phyloP scores from a whole-genome alignment of 768 basidiomycete species.

The Mycena vulgaris region DNA sequence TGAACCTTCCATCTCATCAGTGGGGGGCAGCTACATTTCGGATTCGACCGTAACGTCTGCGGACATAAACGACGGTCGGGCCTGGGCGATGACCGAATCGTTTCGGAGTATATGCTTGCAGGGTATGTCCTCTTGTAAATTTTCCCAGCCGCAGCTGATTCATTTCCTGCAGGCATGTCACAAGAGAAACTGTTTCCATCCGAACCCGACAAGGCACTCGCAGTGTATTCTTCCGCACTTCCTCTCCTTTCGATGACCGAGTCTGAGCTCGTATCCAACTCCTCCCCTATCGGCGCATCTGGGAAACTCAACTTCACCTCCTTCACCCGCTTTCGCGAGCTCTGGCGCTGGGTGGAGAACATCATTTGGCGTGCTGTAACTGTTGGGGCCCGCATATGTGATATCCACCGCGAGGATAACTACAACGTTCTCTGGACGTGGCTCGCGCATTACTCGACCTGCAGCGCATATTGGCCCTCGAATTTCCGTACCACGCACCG shows the following conservation, averaged over 20 bases:
- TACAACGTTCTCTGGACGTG: constrained; percentile 71
- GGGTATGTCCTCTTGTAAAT: constrained; percentile 61
- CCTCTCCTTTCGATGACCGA: constrained; percentile 68
- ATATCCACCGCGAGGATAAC: constrained; percentile 54
- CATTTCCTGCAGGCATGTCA: constrained; percentile 74
- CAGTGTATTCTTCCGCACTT: constrained; percentile 68
- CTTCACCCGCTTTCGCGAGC: constrained; percentile 81
- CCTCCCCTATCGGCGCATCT: constrained; percentile 45
- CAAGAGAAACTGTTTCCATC: constrained; percentile 72
- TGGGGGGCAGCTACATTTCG: constrained; percentile 66
- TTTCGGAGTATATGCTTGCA: constrained; percentile 84
- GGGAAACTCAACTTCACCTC: constrained; percentile 64
- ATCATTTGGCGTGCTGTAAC: constrained; percentile 87
- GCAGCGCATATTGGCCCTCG: constrained; percentile 82
- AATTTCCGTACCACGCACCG: constrained; percentile 85
- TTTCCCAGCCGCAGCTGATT: background rate
- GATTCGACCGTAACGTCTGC: constrained; percentile 57
- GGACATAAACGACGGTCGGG: constrained; percentile 78
- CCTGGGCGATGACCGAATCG: constrained; percentile 81
- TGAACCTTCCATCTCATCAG: constrained; percentile 62
- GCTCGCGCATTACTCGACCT: constrained; percentile 72
- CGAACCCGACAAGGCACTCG: constrained; percentile 66
- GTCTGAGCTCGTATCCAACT: constrained; percentile 59
- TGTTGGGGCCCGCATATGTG: constrained; percentile 66
- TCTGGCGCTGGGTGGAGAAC: constrained; percentile 90